These are phyloP conservation scores for Botrytis sinoallii DNA, from an alignment of 2,329 filamentous ascomycete species.

Conservation along the genomic window DNA sequence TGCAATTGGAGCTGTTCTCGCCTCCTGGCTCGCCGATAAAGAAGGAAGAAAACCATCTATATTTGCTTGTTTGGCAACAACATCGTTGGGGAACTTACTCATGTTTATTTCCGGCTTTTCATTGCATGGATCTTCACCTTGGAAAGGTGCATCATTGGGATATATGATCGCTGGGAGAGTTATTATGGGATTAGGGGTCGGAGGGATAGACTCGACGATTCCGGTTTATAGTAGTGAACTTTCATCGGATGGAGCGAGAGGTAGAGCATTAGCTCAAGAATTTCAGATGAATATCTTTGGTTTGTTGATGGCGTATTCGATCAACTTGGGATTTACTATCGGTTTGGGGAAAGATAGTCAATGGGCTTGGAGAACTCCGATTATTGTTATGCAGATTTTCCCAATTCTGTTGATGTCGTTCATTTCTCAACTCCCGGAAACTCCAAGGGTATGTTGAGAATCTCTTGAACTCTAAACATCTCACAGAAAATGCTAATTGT, in stretches of 20 bases:
- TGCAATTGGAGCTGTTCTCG: constrained; percentile 53
- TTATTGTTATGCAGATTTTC: constrained; percentile 59
- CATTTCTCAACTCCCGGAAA: constrained; percentile 53
- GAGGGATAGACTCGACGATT: constrained; percentile 59
- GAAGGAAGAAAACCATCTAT: constrained; percentile 54
- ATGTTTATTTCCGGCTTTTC: constrained; percentile 58
- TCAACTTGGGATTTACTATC: constrained; percentile 55
- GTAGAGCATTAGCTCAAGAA: constrained; percentile 58
- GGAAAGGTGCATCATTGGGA: constrained; percentile 48
- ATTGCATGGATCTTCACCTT: constrained; percentile 41
- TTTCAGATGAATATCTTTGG: constrained; percentile 65
- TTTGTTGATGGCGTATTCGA: constrained; percentile 56
- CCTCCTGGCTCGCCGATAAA: constrained; percentile 53
- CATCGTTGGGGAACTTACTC: constrained; percentile 54
- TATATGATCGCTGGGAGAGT: constrained; percentile 40
- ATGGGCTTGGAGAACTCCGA: constrained; percentile 61
- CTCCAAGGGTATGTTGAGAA: constrained; percentile 42
- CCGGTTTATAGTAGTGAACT: constrained; percentile 59
- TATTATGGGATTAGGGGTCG: constrained; percentile 54
- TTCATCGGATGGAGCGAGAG: constrained; percentile 53
- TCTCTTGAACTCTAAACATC: background rate
- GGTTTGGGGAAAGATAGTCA: constrained; percentile 53
- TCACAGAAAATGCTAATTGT: background rate
- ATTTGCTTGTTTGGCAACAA: constrained; percentile 52
- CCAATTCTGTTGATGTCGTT: constrained; percentile 52